Base-by-base conservation (phyloP, 2,329 filamentous ascomycete species). In the Helotiales sp. region DNA sequence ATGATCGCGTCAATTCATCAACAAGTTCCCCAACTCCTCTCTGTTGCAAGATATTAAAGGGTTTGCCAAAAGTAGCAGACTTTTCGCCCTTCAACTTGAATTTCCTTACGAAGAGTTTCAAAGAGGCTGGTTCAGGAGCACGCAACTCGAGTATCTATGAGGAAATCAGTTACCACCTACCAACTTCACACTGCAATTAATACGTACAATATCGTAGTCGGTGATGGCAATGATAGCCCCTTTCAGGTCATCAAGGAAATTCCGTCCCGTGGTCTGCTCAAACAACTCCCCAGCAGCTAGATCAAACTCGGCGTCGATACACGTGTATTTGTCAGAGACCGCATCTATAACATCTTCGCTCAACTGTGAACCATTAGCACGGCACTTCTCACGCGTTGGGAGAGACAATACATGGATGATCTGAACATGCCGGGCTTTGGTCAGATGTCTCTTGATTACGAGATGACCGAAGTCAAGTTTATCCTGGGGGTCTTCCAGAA, bases 11-110 rank as follows among this genome's bases (percentile, higher is more conserved):
- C 12, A 60, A 22, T 19, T 55, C 12, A 10, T 22, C 15, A 6
- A 61, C n/a, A 3, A 36, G 19, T n/a, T n/a, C 2, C 12, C 30
- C 22, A 13, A 62, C 50, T 12, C 3, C n/a, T 8, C 19, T n/a
- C 9, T 54, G n/a, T 36, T 44, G 30, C 19, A 56, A 27, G 12
- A 72, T 60, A 38, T 62, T 36, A 2, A 17, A 46, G 9, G 70
- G 70, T 9, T 50, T 60, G 5, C 70, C 70, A 62, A 71, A 69
- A 2, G 58, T 50, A 3, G 57, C 55, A 2, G 65, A 63, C 40
- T 66, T 67, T 44, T 70, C 67, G 38, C 60, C 53, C 48, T 19
- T 42, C 15, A 42, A 27, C 24, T 53, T 54, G 29, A 56, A 59
- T 3, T 19, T 19, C 29, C 40, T 25, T 5, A 44, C 22, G 40